Base-by-base conservation (phyloP, 108 stramenopile genomes). In the Skeletonema grethae region DNA sequence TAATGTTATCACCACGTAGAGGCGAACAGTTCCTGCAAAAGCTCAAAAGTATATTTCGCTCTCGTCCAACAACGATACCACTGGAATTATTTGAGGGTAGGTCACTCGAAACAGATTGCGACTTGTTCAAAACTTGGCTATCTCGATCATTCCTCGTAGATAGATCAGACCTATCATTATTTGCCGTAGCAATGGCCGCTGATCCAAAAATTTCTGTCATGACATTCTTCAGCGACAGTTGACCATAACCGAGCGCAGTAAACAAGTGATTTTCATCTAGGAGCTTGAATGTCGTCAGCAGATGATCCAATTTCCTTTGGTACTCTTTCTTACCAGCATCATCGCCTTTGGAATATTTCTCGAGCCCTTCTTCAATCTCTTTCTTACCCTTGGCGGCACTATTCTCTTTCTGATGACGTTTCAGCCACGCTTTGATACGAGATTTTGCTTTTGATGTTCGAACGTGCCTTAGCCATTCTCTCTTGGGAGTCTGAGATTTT, bases 21-120 rank as follows among this genome's bases (percentile, higher is more conserved):
- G 74, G 74, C 11, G 34, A 25, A 30, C 74, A 75, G 34, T 55
- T 69, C n/a, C 55, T 68, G 18, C 74, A 75, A 69, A 69, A 75
- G 13, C 35, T 48, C 2, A 75, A 29, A 7, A 75, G 29, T 2
- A 75, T 61, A 30, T 75, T 75, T 30, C 67, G 45, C 30, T 75
- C 74, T 75, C 56, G 59, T 5, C 74, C 74, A 9, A 75, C 74
- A 48, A 75, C 61, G 18, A 69, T 75, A 31, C 74, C 74, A 61
- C 60, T 62, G 0, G 28, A 38, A 22, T 63, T 59, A 8, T 8
- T 36, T 15, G 29, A 30, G 20, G 50, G 50, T 24, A 53, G 0
- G 5, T 24, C 50, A 7, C 50, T 53, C 50, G 16, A 53, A 22
- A 53, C 22, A 1, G 50, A 53, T n/a, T 18, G 50, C 5, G 50